phyloP scores from a whole-genome alignment of 2,329 filamentous ascomycete genomes.

The Aspergillus sp. region DNA sequence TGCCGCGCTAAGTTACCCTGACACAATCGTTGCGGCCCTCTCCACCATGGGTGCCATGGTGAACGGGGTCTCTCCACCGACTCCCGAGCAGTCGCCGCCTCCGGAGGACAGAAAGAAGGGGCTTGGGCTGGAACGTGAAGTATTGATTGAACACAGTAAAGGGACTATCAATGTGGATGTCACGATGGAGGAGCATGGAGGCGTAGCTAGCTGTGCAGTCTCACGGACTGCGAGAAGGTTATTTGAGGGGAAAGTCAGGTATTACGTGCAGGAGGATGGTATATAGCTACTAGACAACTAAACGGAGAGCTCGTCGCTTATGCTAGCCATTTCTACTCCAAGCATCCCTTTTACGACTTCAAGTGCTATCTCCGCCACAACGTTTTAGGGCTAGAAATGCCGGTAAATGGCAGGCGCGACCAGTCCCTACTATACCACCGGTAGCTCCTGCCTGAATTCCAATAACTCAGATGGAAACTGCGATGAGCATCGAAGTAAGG shows the following conservation, averaged over 20 bases:
- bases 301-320: not conserved
- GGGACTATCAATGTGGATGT: not conserved
- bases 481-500: too few relatives aligned
- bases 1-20: constrained; percentile 20
- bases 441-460: too few relatives aligned
- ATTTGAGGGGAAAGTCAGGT: not conserved
- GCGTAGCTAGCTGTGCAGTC: not conserved
- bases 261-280: not conserved
- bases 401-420: too few relatives aligned
- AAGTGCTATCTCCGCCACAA: too few relatives aligned
- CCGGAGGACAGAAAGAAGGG: not conserved
- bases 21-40: constrained; percentile 13
- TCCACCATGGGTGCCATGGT: not conserved
- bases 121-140: not conserved
- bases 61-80: not conserved
- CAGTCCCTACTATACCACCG: too few relatives aligned
- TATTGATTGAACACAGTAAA: not conserved
- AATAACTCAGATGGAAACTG: too few relatives aligned
- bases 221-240: not conserved
- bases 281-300: not conserved
- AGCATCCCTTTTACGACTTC: too few relatives aligned
- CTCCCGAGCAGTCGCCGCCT: not conserved
- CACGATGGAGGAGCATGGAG: not conserved
- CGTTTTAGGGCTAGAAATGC: too few relatives aligned
- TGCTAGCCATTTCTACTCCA: not conserved